Conservation (phyloP, 352 stramenopile species). For the Blastocystis sp. region DNA sequence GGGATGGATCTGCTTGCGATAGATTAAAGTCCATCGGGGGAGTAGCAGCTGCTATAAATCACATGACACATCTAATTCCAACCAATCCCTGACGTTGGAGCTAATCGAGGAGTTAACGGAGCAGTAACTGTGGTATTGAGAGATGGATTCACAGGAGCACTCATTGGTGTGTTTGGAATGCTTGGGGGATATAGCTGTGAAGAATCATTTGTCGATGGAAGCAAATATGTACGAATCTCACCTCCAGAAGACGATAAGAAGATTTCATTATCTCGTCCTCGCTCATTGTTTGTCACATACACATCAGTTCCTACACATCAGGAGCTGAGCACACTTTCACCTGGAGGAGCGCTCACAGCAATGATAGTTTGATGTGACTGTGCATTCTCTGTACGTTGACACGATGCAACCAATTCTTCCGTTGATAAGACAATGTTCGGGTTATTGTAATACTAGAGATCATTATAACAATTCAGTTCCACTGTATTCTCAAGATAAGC, state of each 20-base stretch:
- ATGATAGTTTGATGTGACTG: constrained; percentile 27
- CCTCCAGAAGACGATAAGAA: constrained; percentile 39
- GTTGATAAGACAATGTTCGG: constrained; percentile 30
- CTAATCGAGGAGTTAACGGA: neutral
- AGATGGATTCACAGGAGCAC: neutral
- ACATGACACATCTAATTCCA: neutral
- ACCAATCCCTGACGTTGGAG: neutral
- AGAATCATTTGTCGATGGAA: neutral
- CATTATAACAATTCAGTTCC: neutral
- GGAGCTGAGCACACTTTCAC: neutral
- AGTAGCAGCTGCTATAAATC: neutral
- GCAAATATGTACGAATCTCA: constrained; percentile 54
- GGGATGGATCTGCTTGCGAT: neutral
- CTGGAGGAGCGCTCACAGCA: constrained; percentile 49
- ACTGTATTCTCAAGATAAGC: constrained; percentile 51
- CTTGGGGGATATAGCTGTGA: neutral
- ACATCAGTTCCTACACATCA: constrained; percentile 29
- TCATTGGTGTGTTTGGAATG: neutral
- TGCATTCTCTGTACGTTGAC: constrained; percentile 25
- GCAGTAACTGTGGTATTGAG: neutral
- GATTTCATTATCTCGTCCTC: constrained; percentile 55
- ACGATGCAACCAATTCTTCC: constrained; percentile 37
- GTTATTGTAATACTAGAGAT: constrained; percentile 54
- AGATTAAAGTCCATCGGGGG: neutral
- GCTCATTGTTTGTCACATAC: constrained; percentile 55